Base-by-base conservation (phyloP, 257 asterid genomes). In the Scutellaria baicalensis region DNA sequence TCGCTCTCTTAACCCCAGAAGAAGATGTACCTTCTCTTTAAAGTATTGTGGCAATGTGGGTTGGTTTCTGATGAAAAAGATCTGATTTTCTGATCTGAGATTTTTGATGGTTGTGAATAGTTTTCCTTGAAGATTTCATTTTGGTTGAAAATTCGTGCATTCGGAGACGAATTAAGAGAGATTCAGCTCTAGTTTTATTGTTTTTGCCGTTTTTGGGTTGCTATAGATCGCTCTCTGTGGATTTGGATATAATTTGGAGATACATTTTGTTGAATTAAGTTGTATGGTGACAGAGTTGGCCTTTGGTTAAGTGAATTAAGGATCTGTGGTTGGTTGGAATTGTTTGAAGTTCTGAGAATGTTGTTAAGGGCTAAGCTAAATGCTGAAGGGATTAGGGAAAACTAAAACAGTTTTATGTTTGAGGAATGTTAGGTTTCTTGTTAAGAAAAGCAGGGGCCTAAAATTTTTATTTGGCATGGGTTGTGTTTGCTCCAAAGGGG, bases 401-500 rank as follows among this genome's bases (percentile, higher is more conserved):
- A 77, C 66, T 74, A 83, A 75, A 65, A 18, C 81, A 64, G 80
- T 64, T 58, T 55, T 79, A 54, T 73, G 80, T 71, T 68, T 77
- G 23, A 69, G 77, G 72, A 78, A 56, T 39, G 51, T 77, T 51
- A 81, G 69, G 83, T 76, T 79, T 78, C 91, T 84, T 83, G 82
- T 82, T 64, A 80, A 80, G 58, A 79, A 74, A 27, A 75, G 66
- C 77, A 79, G 80, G 86, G 77, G 86, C 49, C 81, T 82, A 74
- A 82, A 75, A 51, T 58, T 74, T 50, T 69, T 71, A 33, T 20
- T 68, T 58, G 76, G 72, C 27, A 89, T 92, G 96, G 97, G 97
- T 39, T 92, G 97, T 75, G 74, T 86, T 80, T 92, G 89, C 81
- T 84, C 96, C 27, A 92, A 92, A 81, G 93, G 90, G 54, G 81